phyloP scores from a whole-genome alignment of 225 moss, liverwort and hornwort genomes.

The Polytrichum formosum region DNA sequence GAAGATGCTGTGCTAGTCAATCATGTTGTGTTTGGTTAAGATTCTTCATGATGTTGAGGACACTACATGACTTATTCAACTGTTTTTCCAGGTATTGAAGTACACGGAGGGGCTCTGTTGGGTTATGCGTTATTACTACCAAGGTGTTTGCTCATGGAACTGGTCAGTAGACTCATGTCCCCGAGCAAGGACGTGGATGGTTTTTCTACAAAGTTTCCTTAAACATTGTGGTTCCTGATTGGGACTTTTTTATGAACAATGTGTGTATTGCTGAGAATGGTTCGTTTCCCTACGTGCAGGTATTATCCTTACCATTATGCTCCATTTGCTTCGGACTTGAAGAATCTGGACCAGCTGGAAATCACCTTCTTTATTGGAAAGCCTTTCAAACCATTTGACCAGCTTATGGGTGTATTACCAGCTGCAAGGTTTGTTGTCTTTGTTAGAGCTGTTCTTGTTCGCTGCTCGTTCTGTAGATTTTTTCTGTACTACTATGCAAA shows the following conservation, averaged over 20 bases:
- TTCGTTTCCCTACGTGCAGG: conserved; percentile 30
- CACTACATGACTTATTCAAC: background rate
- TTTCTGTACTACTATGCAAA: too few species aligned
- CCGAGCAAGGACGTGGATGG: too few species aligned
- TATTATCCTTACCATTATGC: conserved; percentile 98
- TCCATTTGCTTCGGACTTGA: conserved; percentile 93
- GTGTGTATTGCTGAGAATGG: background rate
- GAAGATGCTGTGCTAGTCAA: too few species aligned
- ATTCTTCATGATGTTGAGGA: too few species aligned
- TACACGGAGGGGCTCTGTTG: conserved; percentile 95
- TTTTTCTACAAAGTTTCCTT: too few species aligned
- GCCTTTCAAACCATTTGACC: conserved; percentile 98
- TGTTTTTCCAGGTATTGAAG: conserved; percentile 64
- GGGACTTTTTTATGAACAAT: too few species aligned
- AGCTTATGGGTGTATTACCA: conserved; percentile 95
- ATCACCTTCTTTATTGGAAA: conserved; percentile 85
- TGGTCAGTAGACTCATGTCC: conserved; percentile 44
- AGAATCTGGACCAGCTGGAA: conserved; percentile 78
- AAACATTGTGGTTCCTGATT: too few species aligned
- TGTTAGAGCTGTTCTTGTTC: background rate
- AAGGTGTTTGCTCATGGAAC: conserved; percentile 99
- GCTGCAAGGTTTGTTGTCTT: conserved; percentile 59
- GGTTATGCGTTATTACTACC: conserved; percentile 99
- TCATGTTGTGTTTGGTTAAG: too few species aligned
- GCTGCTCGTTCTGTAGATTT: too few species aligned